Base-by-base conservation (phyloP, 805 yeast genomes). In the Naumovozyma dairenensis region DNA sequence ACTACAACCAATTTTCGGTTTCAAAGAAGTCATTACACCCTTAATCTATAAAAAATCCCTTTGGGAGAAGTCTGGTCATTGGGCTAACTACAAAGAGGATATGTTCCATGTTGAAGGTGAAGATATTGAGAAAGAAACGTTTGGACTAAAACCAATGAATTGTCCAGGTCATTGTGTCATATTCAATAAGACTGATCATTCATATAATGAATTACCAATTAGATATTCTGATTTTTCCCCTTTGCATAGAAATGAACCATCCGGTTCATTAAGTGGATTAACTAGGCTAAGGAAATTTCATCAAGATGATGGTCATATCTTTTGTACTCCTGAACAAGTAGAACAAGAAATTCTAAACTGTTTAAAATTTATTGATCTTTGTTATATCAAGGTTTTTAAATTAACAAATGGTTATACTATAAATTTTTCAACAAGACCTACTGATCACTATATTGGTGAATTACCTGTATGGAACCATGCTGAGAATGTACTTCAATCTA, bases 281-380 rank as follows among this genome's bases (percentile, higher is more conserved):
- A 92, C 97, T 0, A 67, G 98, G 36, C 96, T 92, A 3, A 72
- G 98, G 38, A 67, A 95, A 42, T 92, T 92, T 61, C 98, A 92
- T 58, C 98, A 92, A 61, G 98, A 92, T 57, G 98, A 92, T 56
- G 97, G 96, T 6, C 98, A 92, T 49, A 87, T 92, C 18, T 92
- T 92, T 56, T 92, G 98, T 53, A 73, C 79, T 2, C 66, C 71
- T 22, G 74, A 70, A 5, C 98, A 92, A 59, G 77, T 92, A 31
- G 71, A 69, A 31, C 47, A 55, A 20, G 98, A 92, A 52, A 86
- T 92, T 31, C 49, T 66, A 7, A 71, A 74, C 35, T 81, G 92
- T 9, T 65, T 92, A 37, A 68, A 74, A 47, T 64, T 92, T 49
- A 72, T 92, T 34, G 80, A 78, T 48, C 69, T 79, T 40, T 77